Conservation (phyloP, 768 basidiomycete genomes). For the Pisolithus albus region DNA sequence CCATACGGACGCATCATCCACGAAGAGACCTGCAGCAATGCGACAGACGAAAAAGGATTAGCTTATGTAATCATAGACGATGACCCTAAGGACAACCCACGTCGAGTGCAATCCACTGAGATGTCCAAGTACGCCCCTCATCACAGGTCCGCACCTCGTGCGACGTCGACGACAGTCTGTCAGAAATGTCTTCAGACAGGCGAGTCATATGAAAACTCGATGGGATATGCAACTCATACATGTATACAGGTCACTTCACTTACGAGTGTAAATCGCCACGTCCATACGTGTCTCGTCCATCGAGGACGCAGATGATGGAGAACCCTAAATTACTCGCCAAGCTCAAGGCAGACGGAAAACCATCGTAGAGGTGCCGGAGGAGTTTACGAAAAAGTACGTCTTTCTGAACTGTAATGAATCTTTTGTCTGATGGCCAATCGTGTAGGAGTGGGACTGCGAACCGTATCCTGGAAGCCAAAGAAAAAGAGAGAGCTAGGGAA, state of each 20-base stretch:
- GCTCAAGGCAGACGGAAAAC: constrained; percentile 62
- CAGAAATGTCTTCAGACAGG: constrained; percentile 77
- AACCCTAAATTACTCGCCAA: constrained; percentile 65
- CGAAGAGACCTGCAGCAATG: too few relatives aligned
- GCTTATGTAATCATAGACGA: neutral
- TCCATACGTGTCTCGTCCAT: constrained; percentile 85
- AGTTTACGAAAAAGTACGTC: constrained; percentile 76
- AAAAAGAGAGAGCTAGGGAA: constrained; percentile 59
- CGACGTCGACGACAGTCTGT: constrained; percentile 63
- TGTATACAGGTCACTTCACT: constrained; percentile 70
- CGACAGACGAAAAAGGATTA: neutral
- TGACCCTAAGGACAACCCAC: neutral
- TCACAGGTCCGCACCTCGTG: constrained; percentile 52
- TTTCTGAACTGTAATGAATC: neutral
- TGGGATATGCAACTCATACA: neutral
- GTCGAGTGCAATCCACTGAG: neutral
- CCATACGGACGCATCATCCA: too few relatives aligned
- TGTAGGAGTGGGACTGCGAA: constrained; percentile 74
- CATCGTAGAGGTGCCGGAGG: constrained; percentile 82
- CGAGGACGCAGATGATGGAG: constrained; percentile 79
- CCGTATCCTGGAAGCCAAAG: constrained; percentile 75
- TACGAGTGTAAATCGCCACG: constrained; percentile 81
- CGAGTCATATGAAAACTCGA: constrained; percentile 15
- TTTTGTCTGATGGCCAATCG: constrained; percentile 2
- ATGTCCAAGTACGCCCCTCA: constrained; percentile 86